phyloP scores from a whole-genome alignment of 208 protist species.

The Zelonia costaricensis region DNA sequence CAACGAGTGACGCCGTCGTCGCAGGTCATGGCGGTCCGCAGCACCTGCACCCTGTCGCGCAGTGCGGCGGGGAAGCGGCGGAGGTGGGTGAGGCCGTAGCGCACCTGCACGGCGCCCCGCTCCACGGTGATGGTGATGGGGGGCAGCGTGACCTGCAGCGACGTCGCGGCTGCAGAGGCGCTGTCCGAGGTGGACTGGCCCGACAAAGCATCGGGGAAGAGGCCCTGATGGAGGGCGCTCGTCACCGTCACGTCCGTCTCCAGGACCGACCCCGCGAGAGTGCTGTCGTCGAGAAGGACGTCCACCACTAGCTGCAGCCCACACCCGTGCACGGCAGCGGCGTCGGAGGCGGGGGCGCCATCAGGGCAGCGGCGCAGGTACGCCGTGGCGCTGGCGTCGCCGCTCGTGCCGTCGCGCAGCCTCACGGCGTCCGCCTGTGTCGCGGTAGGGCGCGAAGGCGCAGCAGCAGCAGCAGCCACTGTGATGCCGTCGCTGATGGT shows the following conservation, averaged over 20 bases:
- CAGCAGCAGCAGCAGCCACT: too few species aligned
- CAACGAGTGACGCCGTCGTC: conserved; percentile 33
- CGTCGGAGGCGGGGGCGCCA: background rate
- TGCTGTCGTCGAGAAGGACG: conserved; percentile 24
- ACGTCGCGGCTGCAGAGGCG: conserved; percentile 3
- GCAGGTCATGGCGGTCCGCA: conserved; percentile 23
- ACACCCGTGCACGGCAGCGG: conserved; percentile 21
- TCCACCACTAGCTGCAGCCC: conserved; percentile 27
- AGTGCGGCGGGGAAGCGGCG: conserved; percentile 52
- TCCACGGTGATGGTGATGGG: conserved; percentile 32
- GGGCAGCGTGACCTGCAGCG: conserved; percentile 26
- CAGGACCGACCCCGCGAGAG: conserved; percentile 16
- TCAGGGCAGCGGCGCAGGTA: conserved; percentile 13
- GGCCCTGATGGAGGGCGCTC: conserved; percentile 5
- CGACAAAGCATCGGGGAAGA: conserved; percentile 9
- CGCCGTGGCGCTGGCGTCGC: conserved; percentile 5
- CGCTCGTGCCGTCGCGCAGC: background rate
- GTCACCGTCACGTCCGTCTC: conserved; percentile 18
- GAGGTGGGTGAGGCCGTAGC: conserved; percentile 52
- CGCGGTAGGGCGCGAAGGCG: too few species aligned
- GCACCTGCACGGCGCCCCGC: conserved; percentile 33
- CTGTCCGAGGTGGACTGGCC: background rate
- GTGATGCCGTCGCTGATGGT: too few species aligned
- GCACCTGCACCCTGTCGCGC: conserved; percentile 27
- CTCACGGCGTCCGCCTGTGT: background rate